Evolutionary conservation across 139 green algal genomes (phyloP), one percentile per base, ranked within the genome.

Genomic region (Pleodorina starrii): DNA sequence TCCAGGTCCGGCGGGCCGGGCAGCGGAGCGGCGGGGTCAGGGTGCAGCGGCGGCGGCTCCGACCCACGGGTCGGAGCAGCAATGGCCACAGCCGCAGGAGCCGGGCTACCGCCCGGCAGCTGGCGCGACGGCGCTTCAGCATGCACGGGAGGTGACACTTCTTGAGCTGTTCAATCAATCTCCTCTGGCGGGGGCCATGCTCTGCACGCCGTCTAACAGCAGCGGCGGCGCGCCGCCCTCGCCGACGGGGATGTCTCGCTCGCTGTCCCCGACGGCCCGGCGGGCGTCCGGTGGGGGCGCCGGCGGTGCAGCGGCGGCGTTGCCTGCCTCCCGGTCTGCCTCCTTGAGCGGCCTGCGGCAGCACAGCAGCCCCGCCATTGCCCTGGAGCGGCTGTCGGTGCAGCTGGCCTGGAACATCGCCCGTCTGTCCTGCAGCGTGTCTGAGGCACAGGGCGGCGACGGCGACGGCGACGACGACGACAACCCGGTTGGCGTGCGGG

Each of bases 101-200:
- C n/a, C n/a, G n/a, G n/a, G n/a, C n/a, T n/a, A n/a, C n/a, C n/a
- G n/a, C n/a, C n/a, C n/a, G n/a, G n/a, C n/a, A n/a, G n/a, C 5
- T 25, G 54, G 54, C 54, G 7, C 29, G 21, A 9, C 29, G 54
- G 21, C 54, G 54, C 54, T 66, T 2, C 54, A 23, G 72, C 29
- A 40, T 5, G 21, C 12, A 14, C 42, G 72, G 21, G 82, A 88
- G 82, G 1, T 88, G 5, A 88, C 82, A 0, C 68, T 88, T 29
- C 44, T 80, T 11, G 82, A 88, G 43, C 66, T 88, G 17, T 88
- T 88, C 46, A 88, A 80, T 35, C 66, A 68, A 29, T 88, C 82
- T 32, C 82, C 82, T 4, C 82, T 88, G 32, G 66, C 66, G 1
- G 82, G 82, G 1, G 82, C 82, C 23, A 29, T 69, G 29, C 66